Evolutionary conservation across 768 basidiomycete species (phyloP).

Genomic region (Hirschioporus abietinus): DNA sequence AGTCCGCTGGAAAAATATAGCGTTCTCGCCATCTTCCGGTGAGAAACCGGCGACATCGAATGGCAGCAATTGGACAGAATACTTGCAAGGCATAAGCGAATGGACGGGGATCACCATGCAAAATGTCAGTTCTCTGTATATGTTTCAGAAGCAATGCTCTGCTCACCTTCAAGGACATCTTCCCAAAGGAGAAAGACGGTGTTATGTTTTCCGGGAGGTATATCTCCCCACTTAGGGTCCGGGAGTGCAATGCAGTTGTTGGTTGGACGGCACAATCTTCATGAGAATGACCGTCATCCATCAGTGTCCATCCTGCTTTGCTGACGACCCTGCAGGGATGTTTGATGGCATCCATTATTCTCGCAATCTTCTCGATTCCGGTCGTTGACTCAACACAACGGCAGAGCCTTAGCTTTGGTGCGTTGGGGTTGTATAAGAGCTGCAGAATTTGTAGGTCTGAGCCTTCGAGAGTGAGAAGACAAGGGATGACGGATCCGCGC

Average conservation of each 20-base stretch:
- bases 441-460: not conserved
- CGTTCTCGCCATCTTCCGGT: not conserved
- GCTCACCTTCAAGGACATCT: not conserved
- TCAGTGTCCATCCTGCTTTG: not conserved
- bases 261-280: not conserved
- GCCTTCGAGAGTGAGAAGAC: slow-evolving; percentile 1
- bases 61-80: slow-evolving; percentile 1
- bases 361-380: not conserved
- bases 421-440: not conserved
- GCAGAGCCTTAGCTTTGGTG: not conserved
- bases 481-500: slow-evolving; percentile 4
- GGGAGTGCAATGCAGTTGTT: not conserved
- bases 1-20: not conserved
- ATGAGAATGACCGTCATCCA: not conserved
- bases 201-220: not conserved
- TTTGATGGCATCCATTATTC: not conserved
- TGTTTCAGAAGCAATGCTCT: not conserved
- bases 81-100: not conserved
- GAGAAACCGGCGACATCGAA: slow-evolving; percentile 2
- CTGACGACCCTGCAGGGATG: not conserved
- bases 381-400: not conserved
- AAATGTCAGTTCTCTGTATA: not conserved
- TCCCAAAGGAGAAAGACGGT: slow-evolving; percentile 2
- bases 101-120: not conserved
- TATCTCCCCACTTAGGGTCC: not conserved